Conservation (phyloP, 495 filamentous ascomycete genomes). For the Cudoniella acicularis region DNA sequence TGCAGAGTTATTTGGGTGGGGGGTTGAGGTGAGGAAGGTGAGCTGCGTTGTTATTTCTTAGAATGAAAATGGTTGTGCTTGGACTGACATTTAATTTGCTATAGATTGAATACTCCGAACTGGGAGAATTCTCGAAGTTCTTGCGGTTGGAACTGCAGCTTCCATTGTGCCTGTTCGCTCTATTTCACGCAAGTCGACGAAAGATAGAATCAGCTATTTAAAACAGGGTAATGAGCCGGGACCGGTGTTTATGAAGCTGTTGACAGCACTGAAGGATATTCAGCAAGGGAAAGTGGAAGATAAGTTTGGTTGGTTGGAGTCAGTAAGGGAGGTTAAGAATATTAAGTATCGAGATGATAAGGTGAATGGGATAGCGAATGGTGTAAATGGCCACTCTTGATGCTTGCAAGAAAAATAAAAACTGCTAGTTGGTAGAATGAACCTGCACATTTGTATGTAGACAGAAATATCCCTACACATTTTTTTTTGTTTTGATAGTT, state of each 20-base stretch:
- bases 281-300: not conserved
- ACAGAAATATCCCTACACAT: no score
- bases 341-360: no score
- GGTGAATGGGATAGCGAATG: no score
- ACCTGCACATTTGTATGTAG: no score
- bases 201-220: not conserved
- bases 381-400: no score
- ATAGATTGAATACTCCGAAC: conserved; percentile 70
- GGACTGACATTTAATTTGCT: no score
- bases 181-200: conserved; percentile 57
- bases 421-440: no score
- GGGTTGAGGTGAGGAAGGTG: not conserved
- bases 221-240: not conserved
- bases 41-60: not conserved
- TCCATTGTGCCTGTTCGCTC: conserved; percentile 82
- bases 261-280: not conserved
- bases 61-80: no score
- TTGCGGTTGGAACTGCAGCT: conserved; percentile 86
- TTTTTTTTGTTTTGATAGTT: no score
- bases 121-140: conserved; percentile 73
- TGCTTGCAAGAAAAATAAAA: no score
- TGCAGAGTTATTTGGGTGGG: not conserved
- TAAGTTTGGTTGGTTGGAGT: conserved; percentile 12
- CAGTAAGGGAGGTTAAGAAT: not conserved
- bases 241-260: not conserved